Evolutionary conservation across 768 basidiomycete genomes (phyloP), one percentile per base, ranked within the genome.

Genomic region (Solioccasus polychromus): DNA sequence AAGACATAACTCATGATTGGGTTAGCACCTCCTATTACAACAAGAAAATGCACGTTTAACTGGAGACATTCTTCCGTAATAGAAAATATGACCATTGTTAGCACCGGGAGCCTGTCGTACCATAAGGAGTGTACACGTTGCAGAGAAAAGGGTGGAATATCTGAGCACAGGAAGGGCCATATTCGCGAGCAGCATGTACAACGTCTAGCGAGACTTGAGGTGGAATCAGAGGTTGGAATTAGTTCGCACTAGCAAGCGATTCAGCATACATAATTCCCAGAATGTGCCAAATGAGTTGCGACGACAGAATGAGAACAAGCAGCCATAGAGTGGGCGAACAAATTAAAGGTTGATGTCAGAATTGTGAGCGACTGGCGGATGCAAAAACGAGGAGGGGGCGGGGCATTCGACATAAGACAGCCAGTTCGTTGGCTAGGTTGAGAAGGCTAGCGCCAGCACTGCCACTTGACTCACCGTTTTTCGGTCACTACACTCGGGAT

Each of bases 131-230:
- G 10, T 19, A 28, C 15, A 32, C 9, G 15, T 19, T n/a, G n/a
- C n/a, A n/a, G 19, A 23, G n/a, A 11, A 11, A 23, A 18, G n/a
- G 3, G 9, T 10, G 9, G 5, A 12, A 29, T 43, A 48, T 59
- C 48, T 48, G 55, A 8, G 55, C 59, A 31, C 59, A 60, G 19
- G 34, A 36, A 8, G 51, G 52, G 22, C 59, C 56, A 22, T 61
- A 51, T 6, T 35, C 14, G 15, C 44, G 32, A 10, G 53, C 47
- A 4, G 28, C 12, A 18, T 42, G 44, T 17, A 50, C 15, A 3
- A 35, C 36, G 8, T 51, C 15, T n/a, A 34, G 25, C 14, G 37
- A 22, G 37, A 55, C 42, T 8, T 37, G 10, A n/a, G 58, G 22
- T 2, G 52, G 26, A 7, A 14, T 47, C 8, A 48, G 52, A n/a